Evolutionary conservation across 108 stramenopile species (phyloP).

Genomic region (Nitzschia sp.): DNA sequence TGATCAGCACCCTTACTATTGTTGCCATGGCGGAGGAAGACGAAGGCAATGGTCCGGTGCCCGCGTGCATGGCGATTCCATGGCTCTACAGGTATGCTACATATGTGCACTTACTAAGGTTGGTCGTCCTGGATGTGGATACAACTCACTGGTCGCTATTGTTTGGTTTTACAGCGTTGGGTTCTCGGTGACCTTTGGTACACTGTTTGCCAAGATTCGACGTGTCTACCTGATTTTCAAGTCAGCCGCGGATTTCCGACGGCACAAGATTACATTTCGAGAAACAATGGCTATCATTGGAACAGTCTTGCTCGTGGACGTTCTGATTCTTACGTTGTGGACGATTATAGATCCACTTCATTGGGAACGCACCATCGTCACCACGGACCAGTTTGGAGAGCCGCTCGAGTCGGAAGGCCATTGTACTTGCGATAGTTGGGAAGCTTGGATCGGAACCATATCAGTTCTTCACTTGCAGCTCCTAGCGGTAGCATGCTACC

Average conservation of each 20-base stretch:
- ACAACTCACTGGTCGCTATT: no score
- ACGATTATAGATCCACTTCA: conserved; percentile 13
- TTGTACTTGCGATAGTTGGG: conserved; percentile 21
- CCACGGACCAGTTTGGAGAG: conserved; percentile 8
- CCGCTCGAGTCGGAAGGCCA: conserved; percentile 12
- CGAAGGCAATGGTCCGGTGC: not conserved
- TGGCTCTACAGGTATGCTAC: no score
- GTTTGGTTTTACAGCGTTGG: conserved; percentile 32
- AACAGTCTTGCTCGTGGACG: conserved; percentile 11
- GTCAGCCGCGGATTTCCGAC: no score
- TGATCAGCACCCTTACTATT: conserved; percentile 12
- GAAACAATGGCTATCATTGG: conserved; percentile 11
- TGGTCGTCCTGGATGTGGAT: no score
- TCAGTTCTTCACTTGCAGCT: conserved; percentile 3
- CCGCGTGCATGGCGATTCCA: conserved; percentile 39
- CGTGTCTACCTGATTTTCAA: conserved; percentile 11
- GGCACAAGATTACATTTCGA: no score
- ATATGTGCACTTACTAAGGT: no score
- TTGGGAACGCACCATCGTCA: not conserved
- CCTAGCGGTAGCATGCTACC: conserved; percentile 14
- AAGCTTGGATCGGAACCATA: not conserved
- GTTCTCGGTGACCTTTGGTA: conserved; percentile 32
- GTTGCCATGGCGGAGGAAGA: conserved; percentile 8
- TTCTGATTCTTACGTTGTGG: conserved; percentile 3
- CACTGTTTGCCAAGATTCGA: conserved; percentile 48